Evolutionary conservation across 2,329 filamentous ascomycete genomes (phyloP).

Genomic region (Cladosporium sp.): DNA sequence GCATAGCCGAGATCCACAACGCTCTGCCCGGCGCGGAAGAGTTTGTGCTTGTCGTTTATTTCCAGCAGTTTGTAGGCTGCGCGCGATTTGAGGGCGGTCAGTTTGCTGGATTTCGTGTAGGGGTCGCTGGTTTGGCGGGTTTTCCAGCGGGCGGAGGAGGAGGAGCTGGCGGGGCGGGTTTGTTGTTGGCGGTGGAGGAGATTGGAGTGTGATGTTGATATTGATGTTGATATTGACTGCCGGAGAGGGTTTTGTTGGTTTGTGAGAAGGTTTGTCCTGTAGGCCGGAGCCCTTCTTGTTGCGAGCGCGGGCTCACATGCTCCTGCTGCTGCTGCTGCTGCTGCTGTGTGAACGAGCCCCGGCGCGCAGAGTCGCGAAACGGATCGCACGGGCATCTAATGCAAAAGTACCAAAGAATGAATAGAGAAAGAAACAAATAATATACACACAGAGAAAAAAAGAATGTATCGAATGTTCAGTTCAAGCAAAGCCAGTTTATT

Average conservation of each 20-base stretch:
- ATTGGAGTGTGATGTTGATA: too few species aligned
- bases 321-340: not conserved
- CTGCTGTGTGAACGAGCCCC: not conserved
- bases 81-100: constrained; percentile 77
- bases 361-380: too few species aligned
- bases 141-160: constrained; percentile 76
- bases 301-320: constrained; percentile 5
- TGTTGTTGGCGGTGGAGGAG: constrained; percentile 6
- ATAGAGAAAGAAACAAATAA: too few species aligned
- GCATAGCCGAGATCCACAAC: constrained; percentile 88
- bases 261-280: not conserved
- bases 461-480: too few species aligned
- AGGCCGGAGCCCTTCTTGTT: not conserved
- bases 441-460: too few species aligned
- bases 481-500: too few species aligned
- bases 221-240: not conserved
- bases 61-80: constrained; percentile 92
- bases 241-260: not conserved
- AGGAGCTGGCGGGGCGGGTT: constrained; percentile 27
- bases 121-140: constrained; percentile 68
- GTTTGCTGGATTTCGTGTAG: constrained; percentile 69
- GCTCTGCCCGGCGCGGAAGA: constrained; percentile 77
- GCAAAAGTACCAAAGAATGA: too few species aligned
- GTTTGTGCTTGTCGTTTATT: constrained; percentile 73
- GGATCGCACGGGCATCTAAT: too few species aligned